Base-by-base conservation (phyloP, 2,329 filamentous ascomycete species). In the Pyrenophora tritici-repentis region DNA sequence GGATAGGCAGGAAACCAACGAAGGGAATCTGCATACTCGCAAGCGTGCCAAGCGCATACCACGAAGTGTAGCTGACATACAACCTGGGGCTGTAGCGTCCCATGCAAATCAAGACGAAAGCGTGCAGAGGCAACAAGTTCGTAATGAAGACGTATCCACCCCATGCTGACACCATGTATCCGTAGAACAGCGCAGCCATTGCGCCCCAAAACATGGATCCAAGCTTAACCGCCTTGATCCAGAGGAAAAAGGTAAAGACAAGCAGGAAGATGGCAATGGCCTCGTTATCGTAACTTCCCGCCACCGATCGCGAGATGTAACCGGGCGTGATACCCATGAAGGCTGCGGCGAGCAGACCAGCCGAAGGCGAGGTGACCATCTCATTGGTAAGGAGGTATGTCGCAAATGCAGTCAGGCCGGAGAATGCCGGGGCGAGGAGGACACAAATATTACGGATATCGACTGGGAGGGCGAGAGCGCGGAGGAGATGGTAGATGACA, bases 131-230 rank as follows among this genome's bases (percentile, higher is more conserved):
- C 53, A 99, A 86, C 76, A 99, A 79, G 74, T 96, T 97, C 55
- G 95, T 99, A 72, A 99, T 99, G 84, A 99, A 99, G 68, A 96
- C 94, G 75, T 99, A 99, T 71, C 94, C 94, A 82, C 94, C 94
- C 94, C 94, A 99, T 14, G 95, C 96, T 41, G 93, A 94, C 59
- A 99, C 94, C 94, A 99, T 99, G 85, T 99, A 99, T 70, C 94
- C 94, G 77, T 99, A 99, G 79, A 95, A 97, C 47, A 99, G 82
- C 36, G 94, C 94, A 65, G 92, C 94, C 57, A 97, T 81, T 32
- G 90, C 92, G 65, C 91, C 93, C 93, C 93, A 99, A 76, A 97
- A 89, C 74, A 96, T 91, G 42, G 94, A 97, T 20, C 94, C 94
- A 51, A 91, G 84, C 81, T 99, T 99, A 63, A 99, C 83, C 16